Conservation (phyloP, 2,329 filamentous ascomycete genomes). For the Phialophora chinensis region DNA sequence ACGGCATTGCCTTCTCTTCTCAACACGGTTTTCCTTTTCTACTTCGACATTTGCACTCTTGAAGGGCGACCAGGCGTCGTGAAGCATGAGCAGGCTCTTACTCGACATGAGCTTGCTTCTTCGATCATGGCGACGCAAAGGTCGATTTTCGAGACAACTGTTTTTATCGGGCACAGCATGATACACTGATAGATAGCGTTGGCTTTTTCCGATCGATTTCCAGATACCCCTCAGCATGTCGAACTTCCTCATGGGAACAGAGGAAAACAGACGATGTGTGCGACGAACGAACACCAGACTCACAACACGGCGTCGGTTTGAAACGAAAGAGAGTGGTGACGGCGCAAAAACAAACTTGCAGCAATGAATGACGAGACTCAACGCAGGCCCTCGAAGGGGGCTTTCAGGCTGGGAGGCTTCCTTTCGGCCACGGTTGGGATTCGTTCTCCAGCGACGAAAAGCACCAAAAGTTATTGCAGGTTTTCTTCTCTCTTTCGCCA, state of each 20-base stretch:
- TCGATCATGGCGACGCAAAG: conserved; percentile 34
- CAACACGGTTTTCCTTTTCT: conserved; percentile 43
- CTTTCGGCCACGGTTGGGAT: conserved; percentile 23
- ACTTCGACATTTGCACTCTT: conserved; percentile 40
- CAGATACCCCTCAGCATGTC: conserved; percentile 56
- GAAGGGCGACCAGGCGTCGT: conserved; percentile 50
- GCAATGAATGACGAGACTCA: conserved; percentile 31
- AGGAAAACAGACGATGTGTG: conserved; percentile 39
- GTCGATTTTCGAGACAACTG: conserved; percentile 39
- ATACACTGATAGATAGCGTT: conserved; percentile 60
- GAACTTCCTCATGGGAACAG: conserved; percentile 43
- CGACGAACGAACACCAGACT: conserved; percentile 31
- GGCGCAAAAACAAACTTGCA: conserved; percentile 26
- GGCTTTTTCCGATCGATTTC: conserved; percentile 53
- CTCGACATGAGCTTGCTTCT: conserved; percentile 30
- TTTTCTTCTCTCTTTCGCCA: conserved; percentile 35
- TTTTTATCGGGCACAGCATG: conserved; percentile 49
- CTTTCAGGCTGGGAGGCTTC: conserved; percentile 18
- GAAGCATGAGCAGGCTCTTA: conserved; percentile 36
- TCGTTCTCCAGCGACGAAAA: conserved; percentile 28
- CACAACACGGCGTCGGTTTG: conserved; percentile 35
- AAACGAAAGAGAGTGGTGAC: conserved; percentile 35
- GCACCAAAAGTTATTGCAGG: conserved; percentile 38
- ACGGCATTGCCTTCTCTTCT: conserved; percentile 47
- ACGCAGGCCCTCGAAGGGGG: conserved; percentile 17